Conservation (phyloP, 2,329 filamentous ascomycete genomes). For the Penicillium freii region DNA sequence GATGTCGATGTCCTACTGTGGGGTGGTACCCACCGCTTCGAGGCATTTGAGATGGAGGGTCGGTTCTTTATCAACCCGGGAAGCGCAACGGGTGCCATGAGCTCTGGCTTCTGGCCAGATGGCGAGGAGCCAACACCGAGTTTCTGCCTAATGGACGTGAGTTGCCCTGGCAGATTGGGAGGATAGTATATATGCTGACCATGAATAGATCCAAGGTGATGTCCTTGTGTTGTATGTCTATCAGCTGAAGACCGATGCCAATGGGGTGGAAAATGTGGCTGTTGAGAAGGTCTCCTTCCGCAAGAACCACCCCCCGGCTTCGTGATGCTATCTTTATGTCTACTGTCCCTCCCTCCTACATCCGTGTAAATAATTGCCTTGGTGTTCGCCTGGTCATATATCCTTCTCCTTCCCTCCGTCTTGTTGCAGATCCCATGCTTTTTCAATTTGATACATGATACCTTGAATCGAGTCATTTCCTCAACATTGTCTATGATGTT, state of each 20-base stretch:
- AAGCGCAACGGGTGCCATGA: conserved; percentile 65
- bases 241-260: conserved; percentile 72
- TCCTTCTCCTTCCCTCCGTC: not conserved
- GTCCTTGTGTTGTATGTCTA: conserved; percentile 96
- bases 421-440: not conserved
- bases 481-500: not conserved
- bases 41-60: conserved; percentile 70
- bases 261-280: conserved; percentile 73
- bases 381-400: conserved; percentile 2
- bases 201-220: conserved; percentile 80
- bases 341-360: conserved; percentile 8
- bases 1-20: conserved; percentile 68
- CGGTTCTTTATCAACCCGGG: conserved; percentile 71
- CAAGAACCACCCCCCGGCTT: conserved; percentile 65
- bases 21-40: conserved; percentile 68
- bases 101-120: conserved; percentile 57
- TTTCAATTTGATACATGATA: conserved; percentile 16
- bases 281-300: conserved; percentile 86
- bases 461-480: conserved; percentile 9
- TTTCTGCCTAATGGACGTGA: conserved; percentile 96
- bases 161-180: conserved; percentile 41
- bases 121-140: conserved; percentile 76
- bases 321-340: conserved; percentile 38
- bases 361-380: conserved; percentile 35
- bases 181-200: conserved; percentile 12